Base-by-base conservation (phyloP, 192 early-diverging fungal species). In the Podila horticola region DNA sequence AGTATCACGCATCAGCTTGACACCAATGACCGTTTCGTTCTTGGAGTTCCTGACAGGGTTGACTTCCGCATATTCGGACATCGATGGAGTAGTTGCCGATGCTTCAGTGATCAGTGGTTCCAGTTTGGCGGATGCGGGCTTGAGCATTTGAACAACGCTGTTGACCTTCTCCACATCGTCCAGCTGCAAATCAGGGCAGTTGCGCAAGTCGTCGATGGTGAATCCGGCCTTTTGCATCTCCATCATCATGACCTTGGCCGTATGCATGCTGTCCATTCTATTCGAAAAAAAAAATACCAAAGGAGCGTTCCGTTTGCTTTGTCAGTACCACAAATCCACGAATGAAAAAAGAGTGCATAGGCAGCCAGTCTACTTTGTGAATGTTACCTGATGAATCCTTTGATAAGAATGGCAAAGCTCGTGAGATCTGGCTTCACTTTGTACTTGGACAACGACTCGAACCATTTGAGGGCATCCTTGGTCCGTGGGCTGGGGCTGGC, bases 321-420 rank as follows among this genome's bases (percentile, higher is more conserved):
- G 26, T 31, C 59, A 28, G 11, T 60, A 50, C 3, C n/a, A 10
- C 9, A 20, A 20, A 59, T 8, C 33, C 30, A n/a, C 11, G 20
- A 28, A 24, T 36, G 29, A 59, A 55, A 33, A 64, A 52, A 64
- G 3, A 38, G 22, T 51, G 10, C 30, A 2, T 24, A 26, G 34
- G 11, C 8, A 36, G 10, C 11, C 41, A 45, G 4, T 17, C 15
- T 13, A 41, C 38, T 52, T 24, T 15, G 29, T 72, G 20, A 38
- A 83, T 83, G n/a, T 38, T 89, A 90, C 81, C 70, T 85, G 50
- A 96, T 75, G 73, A 94, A 90, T 26, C 89, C 90, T 63, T 89
- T 86, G 49, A 95, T 89, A 52, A 96, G 74, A 29, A 95, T 90
- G 28, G 92, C 94, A 88, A 92, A 96, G 34, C 93, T 95, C 61